A percentile compares a stretch with the other conserved stretches of the same genome.
Evolutionary conservation across 75 land plant genomes (phyloP).

Genomic region (Cupressus sempervirens): DNA sequence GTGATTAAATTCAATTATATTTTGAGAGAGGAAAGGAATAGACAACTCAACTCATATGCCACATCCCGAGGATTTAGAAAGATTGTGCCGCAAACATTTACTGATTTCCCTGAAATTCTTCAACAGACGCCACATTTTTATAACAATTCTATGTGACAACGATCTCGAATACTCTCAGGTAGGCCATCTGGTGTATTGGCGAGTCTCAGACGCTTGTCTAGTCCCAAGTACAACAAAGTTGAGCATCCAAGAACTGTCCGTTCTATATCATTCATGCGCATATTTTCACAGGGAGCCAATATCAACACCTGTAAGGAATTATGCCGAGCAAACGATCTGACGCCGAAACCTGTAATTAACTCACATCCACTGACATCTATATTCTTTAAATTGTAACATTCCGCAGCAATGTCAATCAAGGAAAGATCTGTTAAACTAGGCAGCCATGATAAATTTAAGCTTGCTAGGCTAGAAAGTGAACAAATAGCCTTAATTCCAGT

Average conservation of each 20-base stretch:
- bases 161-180: conserved; percentile 5
- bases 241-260: conserved; percentile 17
- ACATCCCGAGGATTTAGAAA: neutral
- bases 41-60: neutral
- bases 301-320: conserved; percentile 22
- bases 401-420: conserved; percentile 16
- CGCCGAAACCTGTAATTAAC: conserved; percentile 25
- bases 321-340: conserved; percentile 21
- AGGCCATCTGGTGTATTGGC: conserved; percentile 13
- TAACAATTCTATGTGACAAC: conserved; percentile 23
- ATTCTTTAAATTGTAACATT: conserved; percentile 14
- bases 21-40: too few species aligned
- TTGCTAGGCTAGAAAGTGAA: conserved; percentile 9
- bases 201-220: conserved; percentile 15
- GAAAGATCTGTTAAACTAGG: conserved; percentile 22
- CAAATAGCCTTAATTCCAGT: conserved; percentile 12
- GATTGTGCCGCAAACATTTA: neutral
- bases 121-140: neutral
- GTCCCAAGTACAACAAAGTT: conserved; percentile 12
- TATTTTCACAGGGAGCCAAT: conserved; percentile 21
- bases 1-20: too few species aligned
- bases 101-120: neutral
- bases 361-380: conserved; percentile 26
- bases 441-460: conserved; percentile 24
- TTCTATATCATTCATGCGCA: conserved; percentile 22